Percentiles rank a stretch among this genome's conserved stretches.
phyloP scores from a whole-genome alignment of 169 alveolate species.

The Miamiensis avidus region DNA sequence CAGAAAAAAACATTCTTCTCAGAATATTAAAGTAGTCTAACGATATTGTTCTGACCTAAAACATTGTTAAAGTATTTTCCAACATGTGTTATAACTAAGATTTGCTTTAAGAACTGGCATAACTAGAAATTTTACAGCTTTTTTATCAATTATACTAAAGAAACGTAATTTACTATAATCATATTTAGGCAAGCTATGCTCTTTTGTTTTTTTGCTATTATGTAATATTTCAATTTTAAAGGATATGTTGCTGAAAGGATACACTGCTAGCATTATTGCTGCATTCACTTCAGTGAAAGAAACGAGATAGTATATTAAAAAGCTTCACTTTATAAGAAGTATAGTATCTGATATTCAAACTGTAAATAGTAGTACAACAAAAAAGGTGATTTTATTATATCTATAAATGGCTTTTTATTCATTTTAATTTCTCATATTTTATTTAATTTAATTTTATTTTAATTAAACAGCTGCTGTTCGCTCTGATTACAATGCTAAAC shows the following conservation, averaged over 20 bases:
- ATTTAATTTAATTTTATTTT: neutral
- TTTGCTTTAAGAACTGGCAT: constrained; percentile 21
- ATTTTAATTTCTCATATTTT: too few relatives aligned
- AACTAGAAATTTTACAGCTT: constrained; percentile 28
- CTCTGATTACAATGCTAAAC: constrained; percentile 43
- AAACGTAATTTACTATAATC: constrained; percentile 11
- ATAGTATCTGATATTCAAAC: constrained; percentile 27
- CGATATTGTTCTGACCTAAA: constrained; percentile 24
- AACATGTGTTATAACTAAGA: constrained; percentile 22
- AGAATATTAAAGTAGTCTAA: constrained; percentile 11
- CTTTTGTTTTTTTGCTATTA: neutral
- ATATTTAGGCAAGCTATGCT: neutral
- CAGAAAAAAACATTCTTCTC: constrained; percentile 44
- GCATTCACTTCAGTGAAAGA: constrained; percentile 28
- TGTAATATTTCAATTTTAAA: too few relatives aligned
- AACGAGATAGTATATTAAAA: constrained; percentile 15
- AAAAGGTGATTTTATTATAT: too few relatives aligned
- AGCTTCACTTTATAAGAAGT: constrained; percentile 24
- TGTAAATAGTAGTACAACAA: neutral
- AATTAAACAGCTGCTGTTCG: constrained; percentile 2
- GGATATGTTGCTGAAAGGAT: constrained; percentile 31
- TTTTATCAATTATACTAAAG: constrained; percentile 28
- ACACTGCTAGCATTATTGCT: constrained; percentile 29
- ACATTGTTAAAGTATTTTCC: constrained; percentile 34
- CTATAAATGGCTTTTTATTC: too few relatives aligned